Percentiles rank a stretch among this genome's conserved stretches.
phyloP scores from a whole-genome alignment of 331 rosid species.

The Erythrophleum ivorense region DNA sequence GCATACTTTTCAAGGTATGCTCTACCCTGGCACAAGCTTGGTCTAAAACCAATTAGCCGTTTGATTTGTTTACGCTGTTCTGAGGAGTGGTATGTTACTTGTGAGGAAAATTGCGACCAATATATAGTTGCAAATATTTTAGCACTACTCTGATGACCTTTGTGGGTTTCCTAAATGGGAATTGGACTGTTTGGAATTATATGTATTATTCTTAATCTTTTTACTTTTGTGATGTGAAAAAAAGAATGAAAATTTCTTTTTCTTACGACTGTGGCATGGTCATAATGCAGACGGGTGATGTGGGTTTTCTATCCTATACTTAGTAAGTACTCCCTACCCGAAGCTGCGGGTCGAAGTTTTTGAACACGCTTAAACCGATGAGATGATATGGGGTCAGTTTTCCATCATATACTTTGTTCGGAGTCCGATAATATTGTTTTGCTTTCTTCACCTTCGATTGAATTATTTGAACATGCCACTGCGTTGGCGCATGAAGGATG shows the following conservation, averaged over 20 bases:
- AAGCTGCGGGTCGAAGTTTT: neutral
- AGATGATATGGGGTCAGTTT: too few relatives aligned
- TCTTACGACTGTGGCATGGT: neutral
- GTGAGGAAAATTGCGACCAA: neutral
- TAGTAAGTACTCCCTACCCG: neutral
- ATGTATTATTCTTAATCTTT: neutral
- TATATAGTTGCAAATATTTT: neutral
- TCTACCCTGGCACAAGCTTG: neutral
- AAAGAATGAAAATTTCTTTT: neutral
- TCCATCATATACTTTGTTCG: too few relatives aligned
- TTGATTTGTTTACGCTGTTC: neutral
- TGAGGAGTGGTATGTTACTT: neutral
- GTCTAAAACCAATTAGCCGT: neutral
- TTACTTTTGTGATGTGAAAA: neutral
- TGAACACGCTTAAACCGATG: too few relatives aligned
- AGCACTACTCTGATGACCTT: neutral
- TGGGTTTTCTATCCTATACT: neutral
- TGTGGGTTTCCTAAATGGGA: neutral
- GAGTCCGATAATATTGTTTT: too few relatives aligned
- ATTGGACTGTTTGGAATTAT: slow-evolving; percentile 1
- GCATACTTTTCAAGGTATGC: neutral
- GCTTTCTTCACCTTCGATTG: too few relatives aligned
- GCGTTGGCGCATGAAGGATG: too few relatives aligned
- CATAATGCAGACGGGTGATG: neutral
- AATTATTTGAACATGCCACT: too few relatives aligned